Conservation (phyloP, 306 rosid genomes). For the Sophora flavescens region DNA sequence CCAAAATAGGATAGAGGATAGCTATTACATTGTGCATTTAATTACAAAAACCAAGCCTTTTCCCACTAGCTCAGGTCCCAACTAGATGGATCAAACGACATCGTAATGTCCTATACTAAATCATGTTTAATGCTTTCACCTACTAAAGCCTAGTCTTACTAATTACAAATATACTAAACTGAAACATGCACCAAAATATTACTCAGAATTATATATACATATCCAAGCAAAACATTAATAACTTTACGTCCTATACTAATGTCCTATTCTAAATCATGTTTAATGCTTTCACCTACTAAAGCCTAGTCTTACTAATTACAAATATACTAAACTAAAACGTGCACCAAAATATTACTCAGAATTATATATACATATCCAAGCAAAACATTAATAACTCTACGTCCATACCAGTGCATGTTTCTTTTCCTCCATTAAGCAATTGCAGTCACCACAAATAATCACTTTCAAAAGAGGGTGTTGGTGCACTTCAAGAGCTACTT, state of each 20-base stretch:
- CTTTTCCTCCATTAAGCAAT: constrained; percentile 59
- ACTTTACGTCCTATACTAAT: constrained; percentile 16
- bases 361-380: neutral
- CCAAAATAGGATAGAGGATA: neutral
- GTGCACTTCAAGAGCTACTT: constrained; percentile 59
- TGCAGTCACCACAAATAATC: constrained; percentile 79
- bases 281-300: neutral
- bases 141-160: constrained; percentile 3
- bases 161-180: constrained; percentile 17
- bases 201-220: neutral
- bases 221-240: constrained; percentile 35
- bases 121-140: no score
- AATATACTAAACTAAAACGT: constrained; percentile 16
- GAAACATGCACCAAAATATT: constrained; percentile 5
- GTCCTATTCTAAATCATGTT: no score
- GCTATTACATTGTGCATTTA: neutral
- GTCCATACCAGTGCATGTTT: constrained; percentile 56
- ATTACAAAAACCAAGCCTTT: neutral
- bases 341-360: neutral
- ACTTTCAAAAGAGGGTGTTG: constrained; percentile 79
- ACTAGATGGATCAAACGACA: no score
- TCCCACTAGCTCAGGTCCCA: no score
- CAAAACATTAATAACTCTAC: constrained; percentile 37
- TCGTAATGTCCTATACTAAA: no score
- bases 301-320: neutral